Evolutionary conservation across 164 flowering plant genomes (phyloP).

Genomic region (Berberis thunbergii): DNA sequence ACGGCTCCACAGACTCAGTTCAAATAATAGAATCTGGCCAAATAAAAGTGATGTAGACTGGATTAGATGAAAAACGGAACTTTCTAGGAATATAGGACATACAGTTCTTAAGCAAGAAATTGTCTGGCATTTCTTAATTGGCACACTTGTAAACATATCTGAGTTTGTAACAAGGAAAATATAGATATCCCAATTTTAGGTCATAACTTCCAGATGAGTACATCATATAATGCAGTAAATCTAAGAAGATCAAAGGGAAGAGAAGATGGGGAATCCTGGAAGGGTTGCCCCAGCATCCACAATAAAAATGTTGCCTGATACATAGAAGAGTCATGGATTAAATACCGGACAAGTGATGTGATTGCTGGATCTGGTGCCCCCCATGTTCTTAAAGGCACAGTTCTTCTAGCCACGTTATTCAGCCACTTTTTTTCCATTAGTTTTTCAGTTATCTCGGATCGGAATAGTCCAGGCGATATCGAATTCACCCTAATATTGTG

Average conservation of each 20-base stretch:
- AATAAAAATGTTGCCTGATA: constrained; percentile 31
- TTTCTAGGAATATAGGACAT: no score
- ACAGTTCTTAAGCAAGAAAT: no score
- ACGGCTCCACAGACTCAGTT: no score
- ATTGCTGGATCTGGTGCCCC: constrained; percentile 32
- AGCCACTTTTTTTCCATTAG: constrained; percentile 38
- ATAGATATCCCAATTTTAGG: no score
- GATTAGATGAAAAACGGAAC: no score
- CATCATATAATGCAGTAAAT: neutral
- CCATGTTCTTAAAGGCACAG: constrained; percentile 25
- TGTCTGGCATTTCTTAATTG: no score
- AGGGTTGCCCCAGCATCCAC: constrained; percentile 37
- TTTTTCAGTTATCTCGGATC: constrained; percentile 31
- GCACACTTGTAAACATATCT: no score
- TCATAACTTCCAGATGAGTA: no score
- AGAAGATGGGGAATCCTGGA: constrained; percentile 38
- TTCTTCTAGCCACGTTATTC: constrained; percentile 21
- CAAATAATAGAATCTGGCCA: no score
- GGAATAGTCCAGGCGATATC: constrained; percentile 32
- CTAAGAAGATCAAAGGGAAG: constrained; percentile 22
- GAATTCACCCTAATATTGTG: constrained; percentile 32
- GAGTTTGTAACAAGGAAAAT: no score
- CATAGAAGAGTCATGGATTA: constrained; percentile 40
- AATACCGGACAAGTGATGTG: constrained; percentile 36
- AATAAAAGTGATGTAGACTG: no score